A percentile compares a stretch with the other conserved stretches of the same genome.
These are phyloP conservation scores for Rhodosporidiobolus sp. DNA, from an alignment of 768 basidiomycete species.

Conservation along the genomic window DNA sequence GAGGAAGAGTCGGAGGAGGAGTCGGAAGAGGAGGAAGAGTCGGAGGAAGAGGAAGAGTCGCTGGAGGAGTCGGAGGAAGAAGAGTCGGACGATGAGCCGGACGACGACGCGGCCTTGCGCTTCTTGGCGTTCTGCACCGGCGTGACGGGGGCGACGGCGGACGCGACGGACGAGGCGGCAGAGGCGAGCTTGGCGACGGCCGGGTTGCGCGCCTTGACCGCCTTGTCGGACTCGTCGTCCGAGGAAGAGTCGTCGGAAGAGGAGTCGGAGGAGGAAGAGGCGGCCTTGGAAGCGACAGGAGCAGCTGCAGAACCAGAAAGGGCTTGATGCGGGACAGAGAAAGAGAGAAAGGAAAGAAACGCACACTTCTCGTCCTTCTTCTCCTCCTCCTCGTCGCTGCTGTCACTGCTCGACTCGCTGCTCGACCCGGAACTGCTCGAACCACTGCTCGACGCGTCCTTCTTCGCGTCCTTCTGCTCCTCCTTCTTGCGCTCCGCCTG, in stretches of 20 bases:
- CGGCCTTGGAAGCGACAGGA: neutral
- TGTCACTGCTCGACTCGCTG: constrained; percentile 4
- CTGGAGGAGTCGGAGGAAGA: constrained; percentile 20
- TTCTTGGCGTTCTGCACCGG: constrained; percentile 25
- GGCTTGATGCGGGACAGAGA: neutral
- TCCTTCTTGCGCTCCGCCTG: constrained; percentile 21
- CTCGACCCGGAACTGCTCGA: constrained; percentile 8
- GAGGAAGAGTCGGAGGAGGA: neutral
- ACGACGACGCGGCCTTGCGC: constrained; percentile 14
- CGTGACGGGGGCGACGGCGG: constrained; percentile 4
- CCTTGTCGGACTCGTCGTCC: constrained; percentile 34
- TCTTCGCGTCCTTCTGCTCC: neutral
- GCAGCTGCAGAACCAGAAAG: neutral
- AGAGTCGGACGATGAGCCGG: constrained; percentile 3
- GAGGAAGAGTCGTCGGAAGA: constrained; percentile 46
- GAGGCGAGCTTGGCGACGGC: constrained; percentile 1
- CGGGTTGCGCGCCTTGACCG: constrained; percentile 20
- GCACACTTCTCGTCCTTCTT: neutral
- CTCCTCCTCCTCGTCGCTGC: neutral
- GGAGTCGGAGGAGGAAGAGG: constrained; percentile 25
- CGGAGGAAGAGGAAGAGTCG: constrained; percentile 13
- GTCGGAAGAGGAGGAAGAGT: neutral
- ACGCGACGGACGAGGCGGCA: constrained; percentile 9
- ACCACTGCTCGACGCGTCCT: neutral
- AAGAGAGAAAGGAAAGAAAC: neutral